Conservation (phyloP, 176 grass and related monocot species). For the Chrysopogon serrulatus region DNA sequence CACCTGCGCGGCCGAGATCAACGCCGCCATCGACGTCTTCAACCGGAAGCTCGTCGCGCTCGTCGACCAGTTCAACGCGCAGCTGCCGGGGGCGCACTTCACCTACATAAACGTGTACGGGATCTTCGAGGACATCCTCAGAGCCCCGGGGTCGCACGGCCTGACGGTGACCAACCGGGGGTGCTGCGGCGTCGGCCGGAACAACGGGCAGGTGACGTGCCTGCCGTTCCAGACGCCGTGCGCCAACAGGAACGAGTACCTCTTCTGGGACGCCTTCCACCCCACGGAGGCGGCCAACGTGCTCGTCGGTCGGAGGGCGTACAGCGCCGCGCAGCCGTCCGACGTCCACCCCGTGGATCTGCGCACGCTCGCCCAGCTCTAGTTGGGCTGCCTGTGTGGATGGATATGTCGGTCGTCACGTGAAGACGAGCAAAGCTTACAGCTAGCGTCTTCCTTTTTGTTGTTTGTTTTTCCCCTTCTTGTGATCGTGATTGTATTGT, state of each 20-base stretch:
- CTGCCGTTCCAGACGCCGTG: constrained; percentile 83
- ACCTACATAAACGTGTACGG: constrained; percentile 79
- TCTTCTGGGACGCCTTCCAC: constrained; percentile 99
- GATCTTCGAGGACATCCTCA: constrained; percentile 70
- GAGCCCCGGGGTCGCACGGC: constrained; percentile 32
- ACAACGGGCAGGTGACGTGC: constrained; percentile 95
- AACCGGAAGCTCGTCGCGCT: constrained; percentile 53
- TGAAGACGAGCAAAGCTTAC: background rate
- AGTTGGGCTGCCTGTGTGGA: background rate
- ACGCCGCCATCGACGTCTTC: constrained; percentile 76
- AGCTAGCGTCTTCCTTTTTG: too few relatives aligned
- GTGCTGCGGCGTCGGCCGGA: constrained; percentile 96
- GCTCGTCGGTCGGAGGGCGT: constrained; percentile 60
- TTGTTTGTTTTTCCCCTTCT: background rate
- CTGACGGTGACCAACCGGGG: constrained; percentile 61
- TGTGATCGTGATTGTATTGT: background rate
- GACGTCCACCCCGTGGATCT: constrained; percentile 86
- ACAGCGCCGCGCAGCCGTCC: constrained; percentile 45
- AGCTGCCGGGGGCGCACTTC: constrained; percentile 70
- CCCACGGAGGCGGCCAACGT: constrained; percentile 84
- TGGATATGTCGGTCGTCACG: background rate
- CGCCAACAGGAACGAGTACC: constrained; percentile 68
- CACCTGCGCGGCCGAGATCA: constrained; percentile 56
- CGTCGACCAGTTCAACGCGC: constrained; percentile 68
- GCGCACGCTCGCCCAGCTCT: constrained; percentile 47